Percentiles rank a stretch among this genome's conserved stretches.
phyloP scores from a whole-genome alignment of 176 grass and related monocot genomes.

The Typha latifolia region DNA sequence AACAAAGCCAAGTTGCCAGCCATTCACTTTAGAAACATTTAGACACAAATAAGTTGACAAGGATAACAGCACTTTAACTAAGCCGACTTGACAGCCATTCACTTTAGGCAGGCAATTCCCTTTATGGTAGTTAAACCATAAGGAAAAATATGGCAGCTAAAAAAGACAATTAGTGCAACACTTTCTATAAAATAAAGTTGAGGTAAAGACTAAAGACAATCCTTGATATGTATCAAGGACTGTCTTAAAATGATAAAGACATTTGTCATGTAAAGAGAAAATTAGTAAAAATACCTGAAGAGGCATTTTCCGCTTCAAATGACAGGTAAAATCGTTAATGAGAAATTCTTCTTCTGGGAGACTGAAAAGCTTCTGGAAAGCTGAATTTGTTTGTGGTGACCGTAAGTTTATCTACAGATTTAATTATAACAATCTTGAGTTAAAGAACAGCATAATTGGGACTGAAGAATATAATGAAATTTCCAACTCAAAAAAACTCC shows the following conservation, averaged over 20 bases:
- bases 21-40: background rate
- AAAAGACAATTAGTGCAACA: no score
- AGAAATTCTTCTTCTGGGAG: constrained; percentile 92
- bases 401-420: constrained; percentile 63
- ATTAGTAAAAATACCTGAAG: constrained; percentile 52
- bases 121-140: background rate
- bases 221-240: background rate
- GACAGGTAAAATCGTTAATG: constrained; percentile 88
- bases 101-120: background rate
- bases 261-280: background rate
- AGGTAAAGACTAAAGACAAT: background rate
- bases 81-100: no score
- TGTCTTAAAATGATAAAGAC: background rate
- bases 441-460: background rate
- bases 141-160: no score
- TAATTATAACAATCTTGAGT: constrained; percentile 1
- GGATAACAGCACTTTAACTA: no score
- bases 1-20: no score
- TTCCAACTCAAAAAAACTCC: constrained; percentile 4
- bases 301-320: constrained; percentile 81
- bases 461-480: background rate
- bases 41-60: background rate
- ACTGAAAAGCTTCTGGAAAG: constrained; percentile 88
- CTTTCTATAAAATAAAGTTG: background rate
- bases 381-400: constrained; percentile 71